Evolutionary conservation across 208 protist genomes (phyloP), one percentile per base, ranked within the genome.

Genomic region (Perkinsela sp.): DNA sequence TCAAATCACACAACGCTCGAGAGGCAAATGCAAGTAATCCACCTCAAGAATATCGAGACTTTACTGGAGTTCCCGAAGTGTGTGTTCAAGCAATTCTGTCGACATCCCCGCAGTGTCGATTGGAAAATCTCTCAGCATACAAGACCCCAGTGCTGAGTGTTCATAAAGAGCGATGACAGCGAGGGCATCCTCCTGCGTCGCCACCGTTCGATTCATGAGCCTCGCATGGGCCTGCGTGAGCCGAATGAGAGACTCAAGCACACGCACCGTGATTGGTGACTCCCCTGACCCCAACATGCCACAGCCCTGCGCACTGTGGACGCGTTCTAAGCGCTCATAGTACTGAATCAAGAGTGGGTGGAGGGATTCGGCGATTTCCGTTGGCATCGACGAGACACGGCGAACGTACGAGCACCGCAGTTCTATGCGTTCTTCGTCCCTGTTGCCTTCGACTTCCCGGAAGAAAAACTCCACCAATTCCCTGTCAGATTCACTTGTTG

Each of bases 181-280:
- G n/a, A 84, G 83, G 6, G 82, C 87, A 68, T 93, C 85, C 40
- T 86, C 77, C 29, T 86, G 68, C 16, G 78, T 80, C 72, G 84
- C 87, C 0, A 81, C 65, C 28, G 79, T 67, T 71, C 86, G 78
- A 68, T 88, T 67, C 78, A 96, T 93, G 31, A 97, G 73, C 73
- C 92, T 88, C 0, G 92, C 90, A 77, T 97, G 85, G 1, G 93
- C 92, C 78, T 96, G 90, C 28, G 90, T 77, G 0, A 96, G 76
- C 30, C 93, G 78, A 68, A 97, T 90, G 32, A 95, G 78, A 31
- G 79, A 89, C 74, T 98, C 94, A 2, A 97, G 82, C 15, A 97
- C 71, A 31, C 93, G 90, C 66, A 96, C 84, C 0, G 94, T 98
- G 2, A 94, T 93, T 28, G 93, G 87, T 2, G 92, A 78, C 48